Evolutionary conservation across 768 basidiomycete genomes (phyloP), one percentile per base, ranked within the genome.

Genomic region (Cantharellus cinnabarinus): DNA sequence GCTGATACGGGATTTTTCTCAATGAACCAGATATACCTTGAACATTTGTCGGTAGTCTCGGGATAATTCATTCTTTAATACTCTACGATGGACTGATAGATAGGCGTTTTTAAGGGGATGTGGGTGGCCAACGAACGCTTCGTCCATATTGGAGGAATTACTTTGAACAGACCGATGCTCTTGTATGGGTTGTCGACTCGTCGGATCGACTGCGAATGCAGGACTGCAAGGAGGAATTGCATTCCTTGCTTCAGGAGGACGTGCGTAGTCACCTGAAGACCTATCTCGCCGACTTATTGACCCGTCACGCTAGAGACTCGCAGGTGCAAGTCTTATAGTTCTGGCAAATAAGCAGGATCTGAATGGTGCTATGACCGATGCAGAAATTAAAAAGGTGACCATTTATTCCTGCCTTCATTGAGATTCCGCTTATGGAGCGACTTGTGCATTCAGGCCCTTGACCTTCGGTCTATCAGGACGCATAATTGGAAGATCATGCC

Each of bases 311-410:
- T 37, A 98, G 93, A 79, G 95, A 66, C 72, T 98, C 60, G 82
- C 89, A 56, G 94, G 95, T n/a, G 95, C 95, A 50, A 93, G 90
- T 7, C 76, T 98, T 56, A 79, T 98, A 42, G 82, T 98, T 58
- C 88, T 98, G 67, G 95, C 95, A 38, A 99, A 99, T 72, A 99
- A 99, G 71, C 93, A 95, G 68, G 95, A 99, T 72, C 79, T 98
- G 60, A 77, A 78, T 60, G 88, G 89, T 55, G 85, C 90, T 0
- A 80, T 97, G 81, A 77, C 79, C 40, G 78, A 82, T 62, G 68
- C 71, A 40, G 89, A 95, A 71, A 95, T 97, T 64, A 76, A 81
- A 62, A 76, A 87, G 67, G 93, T 88, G 69, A 69, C 84, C 74
- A 51, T 41, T 54, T 40, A 37, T 51, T 34, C 34, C 41, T 4